Conservation (phyloP, 108 stramenopile species). For the Pseudonitzschia pungens region DNA sequence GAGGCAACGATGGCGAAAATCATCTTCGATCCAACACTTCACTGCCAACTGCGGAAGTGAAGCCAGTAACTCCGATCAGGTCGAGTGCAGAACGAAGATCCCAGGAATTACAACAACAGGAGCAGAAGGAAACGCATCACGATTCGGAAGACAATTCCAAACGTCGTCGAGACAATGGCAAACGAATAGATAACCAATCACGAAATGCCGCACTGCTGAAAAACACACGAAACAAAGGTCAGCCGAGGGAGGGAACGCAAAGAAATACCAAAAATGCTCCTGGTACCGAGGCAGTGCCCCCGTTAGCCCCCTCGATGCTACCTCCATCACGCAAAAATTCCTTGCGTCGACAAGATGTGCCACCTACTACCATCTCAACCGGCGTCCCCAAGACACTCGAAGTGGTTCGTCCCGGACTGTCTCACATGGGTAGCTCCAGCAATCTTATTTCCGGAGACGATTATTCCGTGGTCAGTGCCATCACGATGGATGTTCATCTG, state of each 20-base stretch:
- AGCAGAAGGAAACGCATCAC: background rate
- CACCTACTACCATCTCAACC: background rate
- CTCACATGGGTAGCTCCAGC: background rate
- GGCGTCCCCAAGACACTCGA: conserved; percentile 22
- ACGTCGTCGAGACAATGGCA: background rate
- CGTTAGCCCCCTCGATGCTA: background rate
- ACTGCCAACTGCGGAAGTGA: background rate
- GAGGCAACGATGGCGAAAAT: background rate
- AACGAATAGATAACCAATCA: background rate
- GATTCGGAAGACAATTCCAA: background rate
- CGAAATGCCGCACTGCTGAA: background rate
- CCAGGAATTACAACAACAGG: conserved; percentile 17
- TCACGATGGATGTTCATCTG: conserved; percentile 41
- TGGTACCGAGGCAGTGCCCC: background rate
- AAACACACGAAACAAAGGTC: too few species aligned
- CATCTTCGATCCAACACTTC: background rate
- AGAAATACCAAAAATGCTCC: too few species aligned
- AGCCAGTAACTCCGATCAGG: background rate
- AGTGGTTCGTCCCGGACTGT: conserved; percentile 8
- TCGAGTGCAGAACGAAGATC: background rate
- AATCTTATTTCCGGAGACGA: conserved; percentile 17
- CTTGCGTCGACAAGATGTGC: background rate
- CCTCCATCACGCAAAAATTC: background rate
- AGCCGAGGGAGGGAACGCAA: too few species aligned
- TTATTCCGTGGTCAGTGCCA: conserved; percentile 25